Evolutionary conservation across 192 early-diverging fungal genomes (phyloP), one percentile per base, ranked within the genome.

Genomic region (Mortierella alpina): DNA sequence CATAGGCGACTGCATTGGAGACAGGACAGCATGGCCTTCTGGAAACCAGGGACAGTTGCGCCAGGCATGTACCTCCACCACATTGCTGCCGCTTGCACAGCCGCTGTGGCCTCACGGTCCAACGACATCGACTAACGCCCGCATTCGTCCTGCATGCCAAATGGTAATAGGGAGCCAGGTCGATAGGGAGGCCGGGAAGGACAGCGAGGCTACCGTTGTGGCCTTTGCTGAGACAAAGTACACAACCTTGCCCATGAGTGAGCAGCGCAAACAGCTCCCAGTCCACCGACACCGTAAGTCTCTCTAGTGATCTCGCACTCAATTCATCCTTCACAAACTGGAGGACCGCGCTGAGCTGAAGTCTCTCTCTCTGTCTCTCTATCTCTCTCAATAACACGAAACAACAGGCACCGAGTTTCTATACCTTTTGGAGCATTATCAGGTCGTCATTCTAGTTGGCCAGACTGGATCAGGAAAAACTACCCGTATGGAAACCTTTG

Each of bases 381-480:
- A 6, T 50, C 53, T 12, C 59, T 22, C 18, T 51, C 11, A 61
- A 55, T 59, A 22, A 39, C 10, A 20, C 55, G 45, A 22, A 4
- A 31, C 31, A 0, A 49, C 18, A 84, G 84, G 90, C 12, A 84
- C 73, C 39, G 87, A 92, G 52, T 45, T 95, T 20, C 68, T 94
- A 23, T 94, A 92, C 71, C 64, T 92, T 9, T 59, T 93, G 1
- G 92, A 93, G 58, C 88, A 79, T 17, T 85, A 90, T 63, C 92
- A 92, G 59, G 90, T 91, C n/a, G 83, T 89, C 0, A 85, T 95
- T 45, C 84, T 95, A 23, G 90, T 94, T 14, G 94, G 93, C 4
- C 88, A 92, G 65, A 95, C 94, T 12, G 94, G 94, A 17, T 93
- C 87, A 20, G 94, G 94, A 51, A 95, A 95, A 82, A 92, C 94